Evolutionary conservation across 2,329 filamentous ascomycete genomes (phyloP).

Genomic region (Elsinoe batatas): DNA sequence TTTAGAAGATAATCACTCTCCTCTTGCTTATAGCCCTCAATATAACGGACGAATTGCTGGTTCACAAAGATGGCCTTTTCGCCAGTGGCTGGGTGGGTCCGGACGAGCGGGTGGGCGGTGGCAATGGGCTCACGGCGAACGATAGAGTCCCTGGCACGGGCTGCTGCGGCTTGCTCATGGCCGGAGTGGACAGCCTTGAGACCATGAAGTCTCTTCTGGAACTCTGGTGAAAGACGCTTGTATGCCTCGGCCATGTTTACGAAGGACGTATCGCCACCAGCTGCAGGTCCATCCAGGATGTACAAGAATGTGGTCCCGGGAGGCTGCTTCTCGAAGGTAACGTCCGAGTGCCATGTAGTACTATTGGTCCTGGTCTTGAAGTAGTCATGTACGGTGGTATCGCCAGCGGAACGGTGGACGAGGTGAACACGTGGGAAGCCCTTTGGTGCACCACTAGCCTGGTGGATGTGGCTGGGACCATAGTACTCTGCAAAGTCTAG

Average conservation of each 20-base stretch:
- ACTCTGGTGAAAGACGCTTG: slow-evolving; percentile 64
- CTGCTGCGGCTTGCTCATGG: slow-evolving; percentile 64
- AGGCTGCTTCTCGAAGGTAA: slow-evolving; percentile 80
- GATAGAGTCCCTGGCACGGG: slow-evolving; percentile 56
- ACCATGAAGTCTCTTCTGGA: slow-evolving; percentile 71
- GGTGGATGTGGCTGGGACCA: slow-evolving; percentile 72
- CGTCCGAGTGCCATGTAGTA: slow-evolving; percentile 81
- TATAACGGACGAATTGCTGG: slow-evolving; percentile 71
- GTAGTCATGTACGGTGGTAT: slow-evolving; percentile 51
- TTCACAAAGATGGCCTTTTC: slow-evolving; percentile 80
- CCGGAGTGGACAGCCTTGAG: slow-evolving; percentile 73
- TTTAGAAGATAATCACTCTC: slow-evolving; percentile 70
- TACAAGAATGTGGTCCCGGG: slow-evolving; percentile 87
- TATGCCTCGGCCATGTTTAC: slow-evolving; percentile 73
- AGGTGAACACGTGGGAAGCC: slow-evolving; percentile 68
- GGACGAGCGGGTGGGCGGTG: slow-evolving; percentile 65
- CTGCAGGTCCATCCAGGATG: slow-evolving; percentile 68
- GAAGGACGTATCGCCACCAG: slow-evolving; percentile 79
- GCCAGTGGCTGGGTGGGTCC: slow-evolving; percentile 69
- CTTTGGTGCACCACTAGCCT: slow-evolving; percentile 63
- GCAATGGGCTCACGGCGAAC: slow-evolving; percentile 66
- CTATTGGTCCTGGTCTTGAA: slow-evolving; percentile 64
- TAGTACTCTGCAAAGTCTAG: slow-evolving; percentile 65
- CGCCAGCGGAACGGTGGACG: slow-evolving; percentile 61
- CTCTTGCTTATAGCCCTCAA: slow-evolving; percentile 77